Base-by-base conservation (phyloP, 805 yeast species). In the Suhomyces tanzawaensis region DNA sequence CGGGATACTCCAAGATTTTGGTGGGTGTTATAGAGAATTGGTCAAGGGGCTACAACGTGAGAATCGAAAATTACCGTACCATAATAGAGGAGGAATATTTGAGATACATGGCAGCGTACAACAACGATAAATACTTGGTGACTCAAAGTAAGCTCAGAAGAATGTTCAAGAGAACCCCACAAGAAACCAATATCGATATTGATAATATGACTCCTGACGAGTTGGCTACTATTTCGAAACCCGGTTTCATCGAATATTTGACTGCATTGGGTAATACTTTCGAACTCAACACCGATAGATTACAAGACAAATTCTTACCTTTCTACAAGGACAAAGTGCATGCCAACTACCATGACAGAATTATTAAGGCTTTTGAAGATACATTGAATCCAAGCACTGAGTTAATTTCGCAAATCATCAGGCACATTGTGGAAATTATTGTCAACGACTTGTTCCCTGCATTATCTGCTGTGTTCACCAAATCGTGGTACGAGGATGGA, bases 231-330 rank as follows among this genome's bases (percentile, higher is more conserved):
- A 58, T 67, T 18, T 63, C 73, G 3, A 67, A 41, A 69, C 82
- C 85, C 17, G 96, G 96, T 2, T 65, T 88, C 21, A 70, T 82
- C 27, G 96, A 88, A 52, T 88, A 88, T 60, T 62, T 85, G 36
- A 76, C 85, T 12, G 95, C 95, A 0, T 71, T 86, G 13, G 91
- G 90, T 2, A 88, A 88, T 60, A 93, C 90, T 48, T 95, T 85
- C 60, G 93, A 85, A 45, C 83, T 85, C 17, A 80, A 85, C 40
- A 73, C 83, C 4, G 77, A 77, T 34, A 73, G 82, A 41, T 74
- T 82, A 49, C 76, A 78, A 16, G 78, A 76, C n/a, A 69, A 79
- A 52, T 84, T 87, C 29, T 72, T 82, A 27, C 81, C 80, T 29
- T 75, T 71, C 40, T 84, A 85, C 60, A 70, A 73, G 37, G 71